These are phyloP conservation scores for Yamadazyma philogaea DNA, from an alignment of 805 yeast species.

Conservation along the genomic window DNA sequence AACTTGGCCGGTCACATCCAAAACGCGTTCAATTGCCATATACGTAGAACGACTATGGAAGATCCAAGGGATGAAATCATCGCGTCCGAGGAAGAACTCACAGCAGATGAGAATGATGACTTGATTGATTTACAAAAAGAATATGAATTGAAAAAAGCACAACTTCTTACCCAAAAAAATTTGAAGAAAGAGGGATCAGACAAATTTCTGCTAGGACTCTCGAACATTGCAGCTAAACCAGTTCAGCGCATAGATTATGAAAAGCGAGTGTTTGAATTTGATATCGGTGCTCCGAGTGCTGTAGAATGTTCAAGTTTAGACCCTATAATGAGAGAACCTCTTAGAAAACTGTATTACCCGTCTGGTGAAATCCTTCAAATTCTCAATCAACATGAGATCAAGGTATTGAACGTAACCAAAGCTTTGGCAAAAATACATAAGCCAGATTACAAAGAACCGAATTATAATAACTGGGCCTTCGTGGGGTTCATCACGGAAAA, in stretches of 20 bases:
- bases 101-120: conserved; percentile 39
- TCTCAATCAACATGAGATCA: conserved; percentile 32
- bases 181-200: conserved; percentile 9
- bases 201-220: conserved; percentile 5
- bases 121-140: conserved; percentile 37
- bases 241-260: conserved; percentile 19
- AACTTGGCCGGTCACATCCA: too few relatives aligned
- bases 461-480: conserved; percentile 72
- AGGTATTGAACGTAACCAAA: conserved; percentile 55
- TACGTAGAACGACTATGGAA: conserved; percentile 1
- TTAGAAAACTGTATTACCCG: conserved; percentile 2
- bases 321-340: conserved; percentile 2
- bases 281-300: conserved; percentile 10
- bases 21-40: neutral
- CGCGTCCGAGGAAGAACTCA: conserved; percentile 28
- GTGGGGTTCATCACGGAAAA: conserved; percentile 67
- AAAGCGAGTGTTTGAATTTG: conserved; percentile 25
- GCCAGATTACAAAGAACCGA: conserved; percentile 68
- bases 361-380: neutral
- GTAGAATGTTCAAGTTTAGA: conserved; percentile 1
- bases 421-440: conserved; percentile 63
- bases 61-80: conserved; percentile 23
- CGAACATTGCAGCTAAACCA: conserved; percentile 7
- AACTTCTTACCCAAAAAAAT: conserved; percentile 14
- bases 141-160: conserved; percentile 25